Conservation (phyloP, 345 rosid genomes). For the Turritis glabra region DNA sequence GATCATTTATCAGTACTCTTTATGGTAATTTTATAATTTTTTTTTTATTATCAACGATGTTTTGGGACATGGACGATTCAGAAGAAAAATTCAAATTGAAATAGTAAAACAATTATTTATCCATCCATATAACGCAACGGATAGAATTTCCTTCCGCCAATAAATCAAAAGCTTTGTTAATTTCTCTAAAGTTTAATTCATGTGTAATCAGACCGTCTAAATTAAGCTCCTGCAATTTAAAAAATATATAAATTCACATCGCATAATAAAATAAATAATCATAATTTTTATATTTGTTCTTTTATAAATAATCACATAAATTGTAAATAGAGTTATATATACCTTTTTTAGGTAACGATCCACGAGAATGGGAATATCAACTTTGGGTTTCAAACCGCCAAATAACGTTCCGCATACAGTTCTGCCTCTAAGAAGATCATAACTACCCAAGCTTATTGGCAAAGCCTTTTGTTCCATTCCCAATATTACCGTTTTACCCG, state of each 20-base stretch:
- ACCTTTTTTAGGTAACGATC: constrained; percentile 45
- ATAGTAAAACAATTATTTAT: no score
- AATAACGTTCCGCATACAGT: constrained; percentile 48
- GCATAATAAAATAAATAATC: no score
- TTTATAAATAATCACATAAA: no score
- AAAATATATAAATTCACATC: background rate
- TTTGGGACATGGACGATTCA: background rate
- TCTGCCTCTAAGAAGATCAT: constrained; percentile 49
- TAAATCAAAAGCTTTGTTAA: constrained; percentile 63
- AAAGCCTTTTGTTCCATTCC: constrained; percentile 47
- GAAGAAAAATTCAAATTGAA: no score
- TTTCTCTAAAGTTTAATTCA: constrained; percentile 51
- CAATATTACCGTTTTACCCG: constrained; percentile 65
- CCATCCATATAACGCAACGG: constrained; percentile 64
- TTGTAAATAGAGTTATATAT: no score
- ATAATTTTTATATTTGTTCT: no score
- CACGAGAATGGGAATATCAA: constrained; percentile 51
- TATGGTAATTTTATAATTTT: background rate
- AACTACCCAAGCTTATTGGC: constrained; percentile 39
- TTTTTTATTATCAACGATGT: background rate
- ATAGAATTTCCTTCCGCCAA: constrained; percentile 51
- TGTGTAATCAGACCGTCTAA: constrained; percentile 52
- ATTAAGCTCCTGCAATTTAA: constrained; percentile 49
- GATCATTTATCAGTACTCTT: background rate
- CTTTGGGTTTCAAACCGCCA: constrained; percentile 65